phyloP scores from a whole-genome alignment of 1,139 yeast genomes.

The Candida mesenterica region DNA sequence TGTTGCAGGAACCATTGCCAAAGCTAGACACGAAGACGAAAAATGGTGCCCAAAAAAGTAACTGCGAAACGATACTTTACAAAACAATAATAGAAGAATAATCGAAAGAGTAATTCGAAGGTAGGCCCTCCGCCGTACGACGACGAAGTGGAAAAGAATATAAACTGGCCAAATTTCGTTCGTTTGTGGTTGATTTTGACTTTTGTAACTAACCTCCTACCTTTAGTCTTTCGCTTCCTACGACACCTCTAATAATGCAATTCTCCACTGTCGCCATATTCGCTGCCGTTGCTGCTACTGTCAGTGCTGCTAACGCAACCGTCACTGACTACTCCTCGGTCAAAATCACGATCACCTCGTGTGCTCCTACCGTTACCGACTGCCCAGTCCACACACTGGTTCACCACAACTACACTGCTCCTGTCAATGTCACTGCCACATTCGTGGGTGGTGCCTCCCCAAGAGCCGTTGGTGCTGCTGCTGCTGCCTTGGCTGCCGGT shows the following conservation, averaged over 20 bases:
- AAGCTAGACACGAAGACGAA: no score
- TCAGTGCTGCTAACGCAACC: slow-evolving; percentile 16
- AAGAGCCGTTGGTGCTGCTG: slow-evolving; percentile 5
- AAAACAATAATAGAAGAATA: no score
- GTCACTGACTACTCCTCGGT: slow-evolving; percentile 19
- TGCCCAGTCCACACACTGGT: slow-evolving; percentile 19
- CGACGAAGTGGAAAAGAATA: no score
- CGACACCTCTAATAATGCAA: slow-evolving; percentile 24
- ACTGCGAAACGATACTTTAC: no score
- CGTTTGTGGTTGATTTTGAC: no score
- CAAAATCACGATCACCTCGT: slow-evolving; percentile 31
- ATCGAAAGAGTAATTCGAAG: no score
- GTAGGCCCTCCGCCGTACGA: no score
- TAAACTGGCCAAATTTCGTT: no score
- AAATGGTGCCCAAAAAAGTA: no score
- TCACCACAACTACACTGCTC: slow-evolving; percentile 5
- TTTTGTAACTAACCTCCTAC: slow-evolving; percentile 12
- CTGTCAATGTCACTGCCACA: slow-evolving; percentile 7
- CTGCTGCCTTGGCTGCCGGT: slow-evolving; percentile 7
- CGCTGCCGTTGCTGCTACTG: slow-evolving; percentile 15
- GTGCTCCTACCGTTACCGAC: slow-evolving; percentile 22
- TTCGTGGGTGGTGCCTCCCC: slow-evolving; percentile 9
- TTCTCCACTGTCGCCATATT: slow-evolving; percentile 18
- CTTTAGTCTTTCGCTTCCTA: slow-evolving; percentile 28
- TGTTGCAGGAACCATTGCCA: no score